Percentiles rank a stretch among this genome's conserved stretches.
Conservation (phyloP, 305 asterid genomes). For the Plantago lanceolata region DNA sequence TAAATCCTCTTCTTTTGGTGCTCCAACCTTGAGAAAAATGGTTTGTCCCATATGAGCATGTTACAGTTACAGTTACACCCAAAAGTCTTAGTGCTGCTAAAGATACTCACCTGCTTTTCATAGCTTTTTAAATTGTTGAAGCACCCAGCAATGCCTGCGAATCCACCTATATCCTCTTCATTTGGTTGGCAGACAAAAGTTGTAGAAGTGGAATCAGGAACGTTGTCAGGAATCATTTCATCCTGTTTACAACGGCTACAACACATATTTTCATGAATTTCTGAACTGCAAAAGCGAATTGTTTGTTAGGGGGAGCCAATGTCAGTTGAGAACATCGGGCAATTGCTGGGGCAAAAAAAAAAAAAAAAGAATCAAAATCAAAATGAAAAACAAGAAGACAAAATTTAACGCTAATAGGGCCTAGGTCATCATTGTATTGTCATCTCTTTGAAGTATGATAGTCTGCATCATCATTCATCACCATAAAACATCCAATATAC, state of each 20-base stretch:
- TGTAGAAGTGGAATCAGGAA: constrained; percentile 28
- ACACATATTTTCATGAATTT: constrained; percentile 84
- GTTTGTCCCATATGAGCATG: constrained; percentile 18
- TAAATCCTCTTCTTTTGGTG: constrained; percentile 92
- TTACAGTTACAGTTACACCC: too few relatives aligned
- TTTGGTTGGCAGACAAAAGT: constrained; percentile 34
- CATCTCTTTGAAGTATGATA: constrained; percentile 9
- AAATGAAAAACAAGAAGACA: too few relatives aligned
- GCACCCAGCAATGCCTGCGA: constrained; percentile 77
- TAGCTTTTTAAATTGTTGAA: constrained; percentile 53
- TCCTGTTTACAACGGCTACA: constrained; percentile 63
- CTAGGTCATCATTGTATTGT: not conserved
- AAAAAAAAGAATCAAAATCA: too few relatives aligned
- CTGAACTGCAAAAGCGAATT: constrained; percentile 53
- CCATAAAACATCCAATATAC: constrained; percentile 8
- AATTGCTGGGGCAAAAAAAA: constrained; percentile 4
- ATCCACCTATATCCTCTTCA: constrained; percentile 89
- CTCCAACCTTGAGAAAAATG: constrained; percentile 59
- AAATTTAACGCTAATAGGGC: constrained; percentile 14
- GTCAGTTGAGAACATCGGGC: constrained; percentile 1
- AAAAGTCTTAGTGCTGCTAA: constrained; percentile 17
- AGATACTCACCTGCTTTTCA: constrained; percentile 69
- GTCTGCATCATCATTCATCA: constrained; percentile 4
- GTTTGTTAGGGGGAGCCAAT: constrained; percentile 17
- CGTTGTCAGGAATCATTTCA: constrained; percentile 32